A percentile compares a stretch with the other conserved stretches of the same genome.
Conservation (phyloP, 1,284 basidiomycete genomes). For the Trichosporon sp. region DNA sequence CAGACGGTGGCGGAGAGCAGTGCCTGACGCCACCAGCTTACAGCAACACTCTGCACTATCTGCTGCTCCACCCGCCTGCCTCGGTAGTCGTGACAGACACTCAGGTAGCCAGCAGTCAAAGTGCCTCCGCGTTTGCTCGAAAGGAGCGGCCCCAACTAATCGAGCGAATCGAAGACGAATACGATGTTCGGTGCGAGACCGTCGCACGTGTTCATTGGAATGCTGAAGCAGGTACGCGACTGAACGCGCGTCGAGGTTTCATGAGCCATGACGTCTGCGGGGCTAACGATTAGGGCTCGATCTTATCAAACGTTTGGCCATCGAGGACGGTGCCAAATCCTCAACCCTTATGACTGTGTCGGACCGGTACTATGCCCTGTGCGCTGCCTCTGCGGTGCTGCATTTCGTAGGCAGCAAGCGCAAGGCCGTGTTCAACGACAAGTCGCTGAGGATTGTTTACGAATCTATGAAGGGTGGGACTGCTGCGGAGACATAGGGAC, state of each 20-base stretch:
- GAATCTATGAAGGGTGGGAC: constrained; percentile 58
- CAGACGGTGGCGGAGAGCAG: not conserved
- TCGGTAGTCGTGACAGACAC: constrained; percentile 73
- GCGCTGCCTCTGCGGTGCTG: constrained; percentile 76
- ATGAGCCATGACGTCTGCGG: not conserved
- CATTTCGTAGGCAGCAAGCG: constrained; percentile 65
- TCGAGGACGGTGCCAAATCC: constrained; percentile 68
- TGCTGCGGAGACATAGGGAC: not conserved
- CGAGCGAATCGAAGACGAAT: constrained; percentile 67
- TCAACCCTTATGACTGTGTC: constrained; percentile 66
- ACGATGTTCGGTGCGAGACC: constrained; percentile 61
- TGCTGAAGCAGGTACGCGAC: constrained; percentile 54
- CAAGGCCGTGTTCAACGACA: constrained; percentile 62
- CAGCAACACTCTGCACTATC: constrained; percentile 78
- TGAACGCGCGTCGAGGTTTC: not conserved
- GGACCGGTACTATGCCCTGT: constrained; percentile 82
- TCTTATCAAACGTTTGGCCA: constrained; percentile 66
- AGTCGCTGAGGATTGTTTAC: constrained; percentile 73
- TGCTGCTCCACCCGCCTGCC: constrained; percentile 66
- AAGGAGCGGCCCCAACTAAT: constrained; percentile 53
- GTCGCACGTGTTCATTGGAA: constrained; percentile 77
- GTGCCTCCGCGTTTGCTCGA: not conserved
- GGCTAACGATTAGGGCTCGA: constrained; percentile 57
- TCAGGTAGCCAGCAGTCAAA: constrained; percentile 27
- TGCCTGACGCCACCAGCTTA: constrained; percentile 53